Base-by-base conservation (phyloP, 805 yeast genomes). In the Wickerhamiella sergipiensis region DNA sequence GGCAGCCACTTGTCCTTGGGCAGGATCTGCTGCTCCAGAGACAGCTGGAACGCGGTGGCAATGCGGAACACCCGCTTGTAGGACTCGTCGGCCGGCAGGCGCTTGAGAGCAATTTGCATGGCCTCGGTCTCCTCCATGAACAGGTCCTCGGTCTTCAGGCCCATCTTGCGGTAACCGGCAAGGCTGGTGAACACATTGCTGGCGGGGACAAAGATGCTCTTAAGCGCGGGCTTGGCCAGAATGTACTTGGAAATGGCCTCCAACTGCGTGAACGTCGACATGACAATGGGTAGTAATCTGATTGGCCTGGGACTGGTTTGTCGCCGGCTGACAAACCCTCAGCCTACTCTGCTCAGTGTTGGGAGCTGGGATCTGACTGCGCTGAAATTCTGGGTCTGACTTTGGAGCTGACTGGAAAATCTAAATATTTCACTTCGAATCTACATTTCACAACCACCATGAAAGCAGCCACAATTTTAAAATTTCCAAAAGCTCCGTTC, bases 131-230 rank as follows among this genome's bases (percentile, higher is more conserved):
- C 98, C 72, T 92, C 98, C 58, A 76, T 70, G 57, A 90, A 67
- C 64, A 90, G 71, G 70, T 92, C 98, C 67, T 90, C 92, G 64
- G 83, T 80, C 66, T 64, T 86, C 63, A 92, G 78, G 50, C 98
- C 98, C 73, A 92, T 70, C 69, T 88, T 79, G 76, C 97, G 85
- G 85, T 92, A 92, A 53, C 97, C 97, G 52, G 95, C 76, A 58
- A 77, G 75, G 59, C 80, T 73, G 59, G 77, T 72, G 71, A 83
- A 89, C 60, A 78, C 72, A 64, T 81, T 78, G 46, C 97, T 84
- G 40, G 82, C 75, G 57, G 98, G 97, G 31, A 82, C 76, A 57
- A 85, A 74, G 59, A 89, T 67, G 66, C 81, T 80, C 58, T 84
- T 77, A 64, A 92, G 78, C 47, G 79, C 65, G 50, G 97, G 95